These are phyloP conservation scores for Xylaria acuta DNA, from an alignment of 495 filamentous ascomycete genomes.

Conservation along the genomic window DNA sequence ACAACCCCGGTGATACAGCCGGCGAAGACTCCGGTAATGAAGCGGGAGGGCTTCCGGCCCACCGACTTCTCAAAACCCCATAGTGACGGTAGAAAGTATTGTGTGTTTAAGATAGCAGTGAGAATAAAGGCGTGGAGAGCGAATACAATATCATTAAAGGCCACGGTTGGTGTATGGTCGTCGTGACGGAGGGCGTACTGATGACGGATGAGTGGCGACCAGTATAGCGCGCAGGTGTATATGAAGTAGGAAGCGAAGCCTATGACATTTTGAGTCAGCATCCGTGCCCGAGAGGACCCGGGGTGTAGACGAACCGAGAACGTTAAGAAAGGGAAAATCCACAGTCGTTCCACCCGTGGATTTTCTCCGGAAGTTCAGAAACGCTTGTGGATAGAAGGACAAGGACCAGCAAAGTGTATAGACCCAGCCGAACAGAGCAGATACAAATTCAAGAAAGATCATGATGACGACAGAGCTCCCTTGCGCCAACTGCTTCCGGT, in stretches of 20 bases:
- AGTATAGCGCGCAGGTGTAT: conserved; percentile 76
- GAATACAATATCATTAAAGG: conserved; percentile 89
- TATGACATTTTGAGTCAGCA: conserved; percentile 27
- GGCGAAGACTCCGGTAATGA: conserved; percentile 69
- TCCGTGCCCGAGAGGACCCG: conserved; percentile 49
- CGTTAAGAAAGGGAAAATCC: conserved; percentile 85
- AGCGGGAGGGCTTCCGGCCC: conserved; percentile 61
- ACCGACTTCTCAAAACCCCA: conserved; percentile 76
- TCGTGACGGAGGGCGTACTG: conserved; percentile 86
- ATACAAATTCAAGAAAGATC: conserved; percentile 50
- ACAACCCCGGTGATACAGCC: conserved; percentile 67
- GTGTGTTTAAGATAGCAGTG: conserved; percentile 68
- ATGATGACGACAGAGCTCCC: conserved; percentile 28
- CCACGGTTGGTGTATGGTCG: conserved; percentile 78
- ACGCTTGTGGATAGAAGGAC: conserved; percentile 91
- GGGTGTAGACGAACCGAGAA: conserved; percentile 64
- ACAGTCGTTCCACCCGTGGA: conserved; percentile 84
- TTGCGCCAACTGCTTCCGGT: not conserved
- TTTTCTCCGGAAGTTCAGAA: conserved; percentile 74
- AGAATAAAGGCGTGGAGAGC: conserved; percentile 76
- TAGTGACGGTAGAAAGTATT: conserved; percentile 71
- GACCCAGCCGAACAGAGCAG: conserved; percentile 62
- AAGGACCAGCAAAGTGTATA: conserved; percentile 79
- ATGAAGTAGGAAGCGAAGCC: conserved; percentile 82
- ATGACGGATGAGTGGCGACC: conserved; percentile 72